These are phyloP conservation scores for Dendryphion nanum DNA, from an alignment of 2,329 filamentous ascomycete genomes.

Conservation along the genomic window DNA sequence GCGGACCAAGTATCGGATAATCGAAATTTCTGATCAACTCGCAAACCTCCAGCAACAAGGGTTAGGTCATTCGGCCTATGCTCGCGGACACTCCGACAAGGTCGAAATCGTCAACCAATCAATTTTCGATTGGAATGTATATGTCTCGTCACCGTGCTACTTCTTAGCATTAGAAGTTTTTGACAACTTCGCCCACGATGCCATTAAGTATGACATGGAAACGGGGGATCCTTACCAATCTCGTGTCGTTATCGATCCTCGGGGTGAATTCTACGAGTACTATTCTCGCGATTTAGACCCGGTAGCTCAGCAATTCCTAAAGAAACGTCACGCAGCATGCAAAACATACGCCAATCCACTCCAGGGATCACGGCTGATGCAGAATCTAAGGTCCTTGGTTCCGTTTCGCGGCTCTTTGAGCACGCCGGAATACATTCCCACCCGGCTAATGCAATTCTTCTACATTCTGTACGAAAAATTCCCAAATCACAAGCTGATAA, in stretches of 20 bases:
- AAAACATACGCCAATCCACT: constrained; percentile 63
- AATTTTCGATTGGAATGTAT: constrained; percentile 89
- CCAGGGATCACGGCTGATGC: constrained; percentile 53
- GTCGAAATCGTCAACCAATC: constrained; percentile 94
- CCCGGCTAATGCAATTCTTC: constrained; percentile 94
- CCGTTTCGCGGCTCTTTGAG: constrained; percentile 77
- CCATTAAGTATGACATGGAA: constrained; percentile 80
- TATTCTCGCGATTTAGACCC: constrained; percentile 81
- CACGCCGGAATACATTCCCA: constrained; percentile 88
- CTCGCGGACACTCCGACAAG: constrained; percentile 74
- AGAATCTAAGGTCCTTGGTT: constrained; percentile 61
- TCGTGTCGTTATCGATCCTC: constrained; percentile 77
- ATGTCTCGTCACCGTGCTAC: constrained; percentile 91
- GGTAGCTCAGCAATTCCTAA: constrained; percentile 76
- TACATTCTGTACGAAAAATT: constrained; percentile 86
- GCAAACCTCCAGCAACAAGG: constrained; percentile 75
- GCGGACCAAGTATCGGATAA: constrained; percentile 89
- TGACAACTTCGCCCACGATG: constrained; percentile 96
- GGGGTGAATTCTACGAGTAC: constrained; percentile 93
- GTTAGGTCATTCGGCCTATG: constrained; percentile 63
- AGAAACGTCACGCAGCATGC: constrained; percentile 75
- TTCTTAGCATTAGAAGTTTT: constrained; percentile 98
- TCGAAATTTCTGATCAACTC: constrained; percentile 85
- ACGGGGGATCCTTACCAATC: constrained; percentile 86
- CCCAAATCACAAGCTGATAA: constrained; percentile 82